Evolutionary conservation across 2,329 filamentous ascomycete genomes (phyloP).

Genomic region (Geoglossum cookeanum): DNA sequence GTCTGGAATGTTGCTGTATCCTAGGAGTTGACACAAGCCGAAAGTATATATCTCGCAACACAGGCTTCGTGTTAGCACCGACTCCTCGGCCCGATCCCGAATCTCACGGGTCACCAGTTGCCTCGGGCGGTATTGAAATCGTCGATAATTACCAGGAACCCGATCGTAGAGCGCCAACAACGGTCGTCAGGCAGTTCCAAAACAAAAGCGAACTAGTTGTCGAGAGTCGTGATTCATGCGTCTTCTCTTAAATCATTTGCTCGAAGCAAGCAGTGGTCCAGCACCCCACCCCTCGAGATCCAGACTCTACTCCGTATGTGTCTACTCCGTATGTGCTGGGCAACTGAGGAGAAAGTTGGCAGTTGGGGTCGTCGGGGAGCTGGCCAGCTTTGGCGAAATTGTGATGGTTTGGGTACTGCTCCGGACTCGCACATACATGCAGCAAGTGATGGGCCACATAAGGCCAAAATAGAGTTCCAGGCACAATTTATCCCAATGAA

Average conservation of each 20-base stretch:
- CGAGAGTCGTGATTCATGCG: neutral
- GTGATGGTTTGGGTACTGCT: neutral
- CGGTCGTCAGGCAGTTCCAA: neutral
- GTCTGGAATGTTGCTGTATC: neutral
- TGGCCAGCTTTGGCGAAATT: neutral
- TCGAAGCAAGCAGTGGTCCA: neutral
- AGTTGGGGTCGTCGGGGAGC: neutral
- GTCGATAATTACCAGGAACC: neutral
- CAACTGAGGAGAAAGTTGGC: neutral
- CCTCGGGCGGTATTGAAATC: neutral
- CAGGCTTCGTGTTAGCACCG: neutral
- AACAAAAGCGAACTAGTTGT: neutral
- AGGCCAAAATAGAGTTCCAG: constrained; percentile 3
- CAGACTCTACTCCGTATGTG: no score
- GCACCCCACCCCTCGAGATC: neutral
- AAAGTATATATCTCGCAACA: neutral
- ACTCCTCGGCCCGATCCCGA: neutral
- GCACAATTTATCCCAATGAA: constrained; percentile 1
- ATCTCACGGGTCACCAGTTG: neutral
- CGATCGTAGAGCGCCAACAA: neutral
- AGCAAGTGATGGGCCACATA: neutral
- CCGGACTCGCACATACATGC: no score
- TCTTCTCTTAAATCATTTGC: neutral
- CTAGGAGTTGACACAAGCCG: neutral
- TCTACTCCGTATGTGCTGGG: neutral